phyloP scores from a whole-genome alignment of 805 yeast genomes.

The Barnettozyma californica region DNA sequence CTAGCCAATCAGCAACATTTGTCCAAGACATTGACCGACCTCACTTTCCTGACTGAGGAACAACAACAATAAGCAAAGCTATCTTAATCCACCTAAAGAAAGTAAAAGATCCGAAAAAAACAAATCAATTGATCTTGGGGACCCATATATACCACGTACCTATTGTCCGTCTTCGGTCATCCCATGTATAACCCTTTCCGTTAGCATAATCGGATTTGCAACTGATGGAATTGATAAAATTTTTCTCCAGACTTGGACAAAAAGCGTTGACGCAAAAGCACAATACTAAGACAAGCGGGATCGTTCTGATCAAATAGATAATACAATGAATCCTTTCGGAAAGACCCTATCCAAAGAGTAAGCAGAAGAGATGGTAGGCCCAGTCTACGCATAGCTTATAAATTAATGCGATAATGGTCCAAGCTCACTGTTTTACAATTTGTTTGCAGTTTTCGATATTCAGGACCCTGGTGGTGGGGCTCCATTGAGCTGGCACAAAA shows the following conservation, averaged over 20 bases:
- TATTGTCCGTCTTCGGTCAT: too few relatives aligned
- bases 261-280: not conserved
- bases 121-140: too few relatives aligned
- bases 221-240: constrained; percentile 10
- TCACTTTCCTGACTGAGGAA: not conserved
- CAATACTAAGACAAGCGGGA: not conserved
- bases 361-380: too few relatives aligned
- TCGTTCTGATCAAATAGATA: not conserved
- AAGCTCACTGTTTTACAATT: too few relatives aligned
- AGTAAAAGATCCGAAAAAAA: not conserved
- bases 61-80: not conserved
- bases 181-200: not conserved
- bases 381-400: too few relatives aligned
- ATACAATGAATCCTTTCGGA: not conserved
- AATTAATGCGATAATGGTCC: too few relatives aligned
- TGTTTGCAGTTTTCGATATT: too few relatives aligned
- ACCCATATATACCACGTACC: too few relatives aligned
- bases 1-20: constrained; percentile 13
- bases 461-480: not conserved
- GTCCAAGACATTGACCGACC: constrained; percentile 6
- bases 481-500: not conserved
- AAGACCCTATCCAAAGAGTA: not conserved
- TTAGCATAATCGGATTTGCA: not conserved
- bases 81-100: not conserved
- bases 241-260: not conserved